Evolutionary conservation across 1,284 basidiomycete genomes (phyloP).

Genomic region (Puccinia horiana): DNA sequence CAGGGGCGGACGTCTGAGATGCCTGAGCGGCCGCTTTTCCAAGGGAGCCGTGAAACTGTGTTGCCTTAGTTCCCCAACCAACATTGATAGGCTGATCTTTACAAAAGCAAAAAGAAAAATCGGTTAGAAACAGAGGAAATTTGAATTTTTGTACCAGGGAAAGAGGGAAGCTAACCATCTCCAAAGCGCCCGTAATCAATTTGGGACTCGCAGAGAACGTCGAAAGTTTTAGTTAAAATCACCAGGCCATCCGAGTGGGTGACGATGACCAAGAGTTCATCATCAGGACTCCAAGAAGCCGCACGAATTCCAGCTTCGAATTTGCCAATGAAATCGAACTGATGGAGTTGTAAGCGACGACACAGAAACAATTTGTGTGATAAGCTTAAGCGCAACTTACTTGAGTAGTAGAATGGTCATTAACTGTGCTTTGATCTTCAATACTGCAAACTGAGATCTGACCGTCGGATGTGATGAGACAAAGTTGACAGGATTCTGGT

Average conservation of each 20-base stretch:
- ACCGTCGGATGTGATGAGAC: constrained; percentile 42
- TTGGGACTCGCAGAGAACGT: constrained; percentile 55
- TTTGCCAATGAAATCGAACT: constrained; percentile 52
- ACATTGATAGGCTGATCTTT: constrained; percentile 42
- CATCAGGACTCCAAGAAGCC: constrained; percentile 58
- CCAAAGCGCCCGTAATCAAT: constrained; percentile 56
- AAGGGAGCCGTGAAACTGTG: constrained; percentile 94
- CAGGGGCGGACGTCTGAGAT: constrained; percentile 43
- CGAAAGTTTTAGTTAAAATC: constrained; percentile 57
- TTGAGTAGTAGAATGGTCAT: background rate
- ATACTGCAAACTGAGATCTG: constrained; percentile 40
- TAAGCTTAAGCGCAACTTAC: background rate
- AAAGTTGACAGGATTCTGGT: constrained; percentile 41
- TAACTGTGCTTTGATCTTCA: background rate
- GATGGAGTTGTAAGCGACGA: background rate
- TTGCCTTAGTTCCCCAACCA: constrained; percentile 92
- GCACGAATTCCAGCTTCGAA: constrained; percentile 57
- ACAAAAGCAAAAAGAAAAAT: background rate
- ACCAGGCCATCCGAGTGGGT: constrained; percentile 54
- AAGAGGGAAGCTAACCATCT: constrained; percentile 51
- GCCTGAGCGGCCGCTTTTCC: constrained; percentile 77
- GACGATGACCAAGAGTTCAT: constrained; percentile 57
- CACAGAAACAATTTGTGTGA: background rate
- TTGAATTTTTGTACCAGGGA: background rate
- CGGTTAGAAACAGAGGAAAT: too few species aligned